Base-by-base conservation (phyloP, 768 basidiomycete genomes). In the Trametes sanguinea region DNA sequence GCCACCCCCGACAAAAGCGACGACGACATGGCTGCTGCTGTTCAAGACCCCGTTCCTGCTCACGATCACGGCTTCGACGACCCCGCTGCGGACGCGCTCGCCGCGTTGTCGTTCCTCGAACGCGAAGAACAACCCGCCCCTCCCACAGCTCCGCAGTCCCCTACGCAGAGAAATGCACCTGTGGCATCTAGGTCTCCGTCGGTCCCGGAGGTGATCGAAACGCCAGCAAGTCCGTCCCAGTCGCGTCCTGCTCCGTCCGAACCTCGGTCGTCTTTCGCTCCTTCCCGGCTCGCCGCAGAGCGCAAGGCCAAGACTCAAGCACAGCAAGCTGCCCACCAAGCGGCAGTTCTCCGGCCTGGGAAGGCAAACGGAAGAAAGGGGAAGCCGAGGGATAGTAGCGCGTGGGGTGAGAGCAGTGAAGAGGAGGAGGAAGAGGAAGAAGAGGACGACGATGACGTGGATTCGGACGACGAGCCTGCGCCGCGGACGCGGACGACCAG, bases 211-310 rank as follows among this genome's bases (percentile, higher is more conserved):
- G 60, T 68, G 51, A 59, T 65, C 16, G 68, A 71, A 54, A 71
- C 74, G 0, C 64, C 66, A 42, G 64, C 65, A 39, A 62, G 65
- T 39, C 73, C 71, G 3, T 73, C 72, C 27, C 67, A 69, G 22
- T 56, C 67, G 16, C 65, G 73, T 27, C 57, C 61, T 9, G 53
- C 65, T 27, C 67, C 68, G 17, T 45, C 56, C 4, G 63, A 64
- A 44, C 83, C 84, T 56, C 86, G 85, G 55, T 95, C 94, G 0
- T 94, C 95, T 3, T 98, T 98, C 71, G 91, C 94, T 0, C 88
- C 88, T 2, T 92, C 90, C 16, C 90, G 84, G 69, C 85, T 88
- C 65, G 94, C 94, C 42, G 85, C 86, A 22, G 89, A 98, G 70
- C 83, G 96, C 55, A 89, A 90, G 68, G 90, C 91, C 7, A 92